phyloP scores from a whole-genome alignment of 768 basidiomycete species.

The Collybia mongolica region DNA sequence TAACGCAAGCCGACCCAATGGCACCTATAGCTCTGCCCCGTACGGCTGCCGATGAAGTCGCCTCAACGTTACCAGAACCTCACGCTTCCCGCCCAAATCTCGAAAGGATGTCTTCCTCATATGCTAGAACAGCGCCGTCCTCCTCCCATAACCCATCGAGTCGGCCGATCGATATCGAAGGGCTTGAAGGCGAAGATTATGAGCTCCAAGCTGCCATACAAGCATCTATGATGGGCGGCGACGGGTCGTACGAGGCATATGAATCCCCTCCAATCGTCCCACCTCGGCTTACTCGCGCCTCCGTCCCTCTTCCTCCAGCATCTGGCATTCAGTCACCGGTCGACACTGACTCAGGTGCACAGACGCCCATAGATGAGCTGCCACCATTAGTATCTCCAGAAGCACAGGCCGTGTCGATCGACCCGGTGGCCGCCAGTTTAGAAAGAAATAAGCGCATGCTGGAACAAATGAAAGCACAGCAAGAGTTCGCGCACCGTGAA shows the following conservation, averaged over 20 bases:
- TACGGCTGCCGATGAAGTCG: constrained; percentile 70
- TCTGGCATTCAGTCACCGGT: constrained; percentile 14
- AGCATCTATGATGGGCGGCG: constrained; percentile 58
- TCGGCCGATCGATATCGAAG: constrained; percentile 22
- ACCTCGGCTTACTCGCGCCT: constrained; percentile 25
- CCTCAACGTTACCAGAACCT: constrained; percentile 60
- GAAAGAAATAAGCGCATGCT: constrained; percentile 60
- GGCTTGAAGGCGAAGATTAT: constrained; percentile 80
- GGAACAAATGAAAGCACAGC: constrained; percentile 62
- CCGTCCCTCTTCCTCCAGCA: constrained; percentile 17
- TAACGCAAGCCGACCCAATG: constrained; percentile 60
- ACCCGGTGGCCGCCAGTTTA: constrained; percentile 68
- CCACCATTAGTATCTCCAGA: constrained; percentile 3
- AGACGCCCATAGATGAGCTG: constrained; percentile 10
- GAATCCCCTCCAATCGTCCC: constrained; percentile 16
- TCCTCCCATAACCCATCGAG: constrained; percentile 7
- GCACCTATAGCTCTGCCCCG: constrained; percentile 55
- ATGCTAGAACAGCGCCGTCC: neutral
- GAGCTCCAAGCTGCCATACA: constrained; percentile 87
- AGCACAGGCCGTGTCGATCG: constrained; percentile 30
- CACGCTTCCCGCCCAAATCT: constrained; percentile 7
- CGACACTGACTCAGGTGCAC: constrained; percentile 14
- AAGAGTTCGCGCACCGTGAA: constrained; percentile 66
- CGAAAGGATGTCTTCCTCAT: constrained; percentile 7
- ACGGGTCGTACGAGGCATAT: constrained; percentile 7